These are phyloP conservation scores for Omphalotus guepiniiformis DNA, from an alignment of 768 basidiomycete species.

Conservation along the genomic window DNA sequence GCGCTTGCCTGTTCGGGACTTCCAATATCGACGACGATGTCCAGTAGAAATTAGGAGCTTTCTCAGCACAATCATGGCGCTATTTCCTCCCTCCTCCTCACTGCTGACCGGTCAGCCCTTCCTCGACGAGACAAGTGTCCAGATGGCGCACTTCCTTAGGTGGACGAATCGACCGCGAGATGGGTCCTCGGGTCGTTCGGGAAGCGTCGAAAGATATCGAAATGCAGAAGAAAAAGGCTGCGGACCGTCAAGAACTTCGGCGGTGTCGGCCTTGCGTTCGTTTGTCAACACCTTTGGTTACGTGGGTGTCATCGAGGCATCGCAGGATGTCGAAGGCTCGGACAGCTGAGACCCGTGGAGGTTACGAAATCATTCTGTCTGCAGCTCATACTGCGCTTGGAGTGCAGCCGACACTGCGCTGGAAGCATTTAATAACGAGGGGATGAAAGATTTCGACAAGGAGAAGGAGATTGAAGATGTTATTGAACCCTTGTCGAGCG, in stretches of 20 bases:
- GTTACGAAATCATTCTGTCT: constrained; percentile 88
- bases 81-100: constrained; percentile 91
- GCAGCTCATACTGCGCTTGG: constrained; percentile 80
- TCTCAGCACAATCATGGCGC: constrained; percentile 95
- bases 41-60: constrained; percentile 78
- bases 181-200: constrained; percentile 88
- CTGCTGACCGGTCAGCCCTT: constrained; percentile 78
- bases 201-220: constrained; percentile 84
- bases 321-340: constrained; percentile 92
- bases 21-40: no score
- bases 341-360: constrained; percentile 91
- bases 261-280: no score
- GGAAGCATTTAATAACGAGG: constrained; percentile 84
- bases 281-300: no score
- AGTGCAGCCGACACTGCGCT: constrained; percentile 90
- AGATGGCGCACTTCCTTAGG: constrained; percentile 93
- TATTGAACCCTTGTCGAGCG: constrained; percentile 58
- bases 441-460: constrained; percentile 94
- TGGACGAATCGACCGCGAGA: constrained; percentile 87
- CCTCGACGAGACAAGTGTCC: constrained; percentile 93
- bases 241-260: no score
- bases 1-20: no score
- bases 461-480: constrained; percentile 89
- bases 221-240: constrained; percentile 90
- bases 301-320: constrained; percentile 90